phyloP scores from a whole-genome alignment of 371 early-diverging fungal genomes.

The Haplosporangium sp. region DNA sequence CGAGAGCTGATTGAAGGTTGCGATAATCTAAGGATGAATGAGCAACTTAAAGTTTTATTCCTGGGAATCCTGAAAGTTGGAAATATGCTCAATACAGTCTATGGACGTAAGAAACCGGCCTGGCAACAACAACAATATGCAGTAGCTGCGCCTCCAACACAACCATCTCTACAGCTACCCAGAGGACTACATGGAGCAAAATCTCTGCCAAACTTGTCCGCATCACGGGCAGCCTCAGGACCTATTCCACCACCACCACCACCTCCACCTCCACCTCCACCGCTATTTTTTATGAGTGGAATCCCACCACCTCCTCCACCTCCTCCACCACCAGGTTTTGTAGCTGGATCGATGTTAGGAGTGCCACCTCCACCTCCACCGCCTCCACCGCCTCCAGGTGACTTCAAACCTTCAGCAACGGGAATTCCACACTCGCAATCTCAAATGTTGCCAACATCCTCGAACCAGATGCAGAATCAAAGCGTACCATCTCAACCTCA shows the following conservation, averaged over 20 bases:
- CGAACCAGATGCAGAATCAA: not conserved
- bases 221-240: not conserved
- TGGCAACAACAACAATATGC: slow-evolving; percentile 36
- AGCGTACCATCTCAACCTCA: slow-evolving; percentile 1
- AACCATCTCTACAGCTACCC: not conserved
- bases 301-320: slow-evolving; percentile 6
- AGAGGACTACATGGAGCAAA: slow-evolving; percentile 9
- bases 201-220: slow-evolving; percentile 14
- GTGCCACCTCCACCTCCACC: slow-evolving; percentile 18
- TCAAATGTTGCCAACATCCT: not conserved
- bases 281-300: not conserved
- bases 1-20: slow-evolving; percentile 42
- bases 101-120: slow-evolving; percentile 38
- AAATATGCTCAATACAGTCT: slow-evolving; percentile 51
- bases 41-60: slow-evolving; percentile 38
- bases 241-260: slow-evolving; percentile 21
- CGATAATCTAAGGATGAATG: slow-evolving; percentile 37
- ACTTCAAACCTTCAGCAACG: not conserved
- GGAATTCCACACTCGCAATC: not conserved
- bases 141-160: not conserved
- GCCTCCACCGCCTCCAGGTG: not conserved
- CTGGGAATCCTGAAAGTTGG: slow-evolving; percentile 49
- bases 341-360: not conserved
- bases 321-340: slow-evolving; percentile 27
- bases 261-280: slow-evolving; percentile 18